Percentiles rank a stretch among this genome's conserved stretches.
These are phyloP conservation scores for Penicilliopsis zonata DNA, from an alignment of 495 filamentous ascomycete genomes.

Conservation along the genomic window DNA sequence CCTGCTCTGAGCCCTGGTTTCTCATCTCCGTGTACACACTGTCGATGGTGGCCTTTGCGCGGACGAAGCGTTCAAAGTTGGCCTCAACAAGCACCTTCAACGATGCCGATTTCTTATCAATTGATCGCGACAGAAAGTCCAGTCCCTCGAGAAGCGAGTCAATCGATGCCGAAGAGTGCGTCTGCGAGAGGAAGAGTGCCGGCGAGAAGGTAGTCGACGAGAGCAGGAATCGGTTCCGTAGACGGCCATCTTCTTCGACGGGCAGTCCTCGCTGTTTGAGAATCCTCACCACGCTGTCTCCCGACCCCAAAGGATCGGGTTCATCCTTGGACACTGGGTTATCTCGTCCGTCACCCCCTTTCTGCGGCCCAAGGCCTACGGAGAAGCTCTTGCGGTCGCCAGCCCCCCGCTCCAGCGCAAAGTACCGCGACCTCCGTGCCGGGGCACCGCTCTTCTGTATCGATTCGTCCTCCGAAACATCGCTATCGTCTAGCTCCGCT, in stretches of 20 bases:
- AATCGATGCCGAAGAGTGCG: constrained; percentile 73
- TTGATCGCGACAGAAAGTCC: constrained; percentile 71
- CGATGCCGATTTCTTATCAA: constrained; percentile 93
- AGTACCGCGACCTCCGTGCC: constrained; percentile 66
- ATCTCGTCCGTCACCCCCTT: constrained; percentile 52
- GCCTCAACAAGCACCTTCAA: constrained; percentile 91
- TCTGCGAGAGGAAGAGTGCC: constrained; percentile 79
- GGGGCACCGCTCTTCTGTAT: constrained; percentile 36
- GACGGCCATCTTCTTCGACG: constrained; percentile 69
- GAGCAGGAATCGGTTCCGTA: constrained; percentile 85
- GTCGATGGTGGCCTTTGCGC: constrained; percentile 92
- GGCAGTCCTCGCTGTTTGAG: constrained; percentile 64
- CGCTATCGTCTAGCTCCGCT: constrained; percentile 60
- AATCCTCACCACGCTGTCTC: constrained; percentile 72
- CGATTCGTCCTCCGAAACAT: constrained; percentile 54
- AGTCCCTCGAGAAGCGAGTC: constrained; percentile 67
- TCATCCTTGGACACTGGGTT: constrained; percentile 81
- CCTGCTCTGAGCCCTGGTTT: constrained; percentile 60
- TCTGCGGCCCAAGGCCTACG: constrained; percentile 61
- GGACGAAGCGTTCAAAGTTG: constrained; percentile 95
- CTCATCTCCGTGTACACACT: constrained; percentile 98
- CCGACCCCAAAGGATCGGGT: constrained; percentile 72
- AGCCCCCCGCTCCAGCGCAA: constrained; percentile 63
- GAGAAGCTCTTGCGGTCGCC: constrained; percentile 51
- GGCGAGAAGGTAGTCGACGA: constrained; percentile 94